These are phyloP conservation scores for Trichoderma orchidacearum DNA, from an alignment of 495 filamentous ascomycete species.

Conservation along the genomic window DNA sequence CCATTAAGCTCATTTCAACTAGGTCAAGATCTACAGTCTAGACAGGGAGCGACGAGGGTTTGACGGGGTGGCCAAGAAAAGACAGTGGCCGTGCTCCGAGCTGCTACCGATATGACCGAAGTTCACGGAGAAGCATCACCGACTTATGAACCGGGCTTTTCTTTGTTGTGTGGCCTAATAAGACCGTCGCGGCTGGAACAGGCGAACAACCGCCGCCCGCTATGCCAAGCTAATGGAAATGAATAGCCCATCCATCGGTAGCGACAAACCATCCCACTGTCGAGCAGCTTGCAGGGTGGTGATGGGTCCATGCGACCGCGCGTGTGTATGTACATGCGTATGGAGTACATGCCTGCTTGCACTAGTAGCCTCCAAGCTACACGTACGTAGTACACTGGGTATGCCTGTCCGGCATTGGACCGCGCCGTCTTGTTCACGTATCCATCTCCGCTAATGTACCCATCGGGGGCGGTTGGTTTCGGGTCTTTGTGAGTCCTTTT, in stretches of 20 bases:
- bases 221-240: too few species aligned
- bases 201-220: not conserved
- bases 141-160: too few species aligned
- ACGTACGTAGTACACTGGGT: not conserved
- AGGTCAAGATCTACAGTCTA: not conserved
- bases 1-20: not conserved
- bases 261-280: not conserved
- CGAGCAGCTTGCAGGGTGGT: not conserved
- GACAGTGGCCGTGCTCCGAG: not conserved
- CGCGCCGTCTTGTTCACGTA: not conserved
- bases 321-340: too few species aligned
- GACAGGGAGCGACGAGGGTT: not conserved
- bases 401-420: not conserved
- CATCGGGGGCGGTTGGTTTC: not conserved
- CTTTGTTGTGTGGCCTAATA: too few species aligned
- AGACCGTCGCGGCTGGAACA: too few species aligned
- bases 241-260: not conserved
- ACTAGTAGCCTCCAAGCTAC: not conserved
- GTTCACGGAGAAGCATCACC: too few species aligned
- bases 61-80: not conserved
- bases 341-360: not conserved
- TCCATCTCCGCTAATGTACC: not conserved
- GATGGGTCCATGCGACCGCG: not conserved
- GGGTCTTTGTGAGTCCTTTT: not conserved
- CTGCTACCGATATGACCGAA: not conserved